Conservation (phyloP, 2,329 filamentous ascomycete species). For the Pseudogymnoascus pannorum region DNA sequence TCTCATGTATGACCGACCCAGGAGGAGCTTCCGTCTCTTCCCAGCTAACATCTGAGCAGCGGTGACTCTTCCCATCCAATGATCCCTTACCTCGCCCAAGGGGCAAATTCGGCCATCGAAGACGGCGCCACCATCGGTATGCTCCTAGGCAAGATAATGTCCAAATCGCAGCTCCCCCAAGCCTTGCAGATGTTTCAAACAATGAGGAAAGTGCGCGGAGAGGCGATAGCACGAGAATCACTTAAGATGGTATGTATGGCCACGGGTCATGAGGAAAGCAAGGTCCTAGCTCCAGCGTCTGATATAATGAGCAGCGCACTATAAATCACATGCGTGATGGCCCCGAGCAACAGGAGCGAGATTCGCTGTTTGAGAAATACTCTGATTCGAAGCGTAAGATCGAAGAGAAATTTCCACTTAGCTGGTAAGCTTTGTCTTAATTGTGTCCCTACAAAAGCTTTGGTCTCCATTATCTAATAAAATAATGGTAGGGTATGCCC, state of each 20-base stretch:
- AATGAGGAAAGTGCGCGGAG: conserved; percentile 41
- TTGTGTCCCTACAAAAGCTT: background rate
- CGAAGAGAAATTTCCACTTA: conserved; percentile 49
- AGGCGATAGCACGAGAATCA: conserved; percentile 52
- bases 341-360: conserved; percentile 49
- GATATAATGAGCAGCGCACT: conserved; percentile 32
- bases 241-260: conserved; percentile 37
- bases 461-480: background rate
- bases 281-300: background rate
- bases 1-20: background rate
- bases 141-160: conserved; percentile 44
- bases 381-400: conserved; percentile 42
- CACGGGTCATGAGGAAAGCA: conserved; percentile 17
- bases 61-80: conserved; percentile 59
- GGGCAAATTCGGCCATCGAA: conserved; percentile 60
- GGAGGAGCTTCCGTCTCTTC: background rate
- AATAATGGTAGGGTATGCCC: conserved; percentile 45
- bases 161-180: conserved; percentile 37
- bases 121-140: conserved; percentile 59
- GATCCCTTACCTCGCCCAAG: conserved; percentile 57
- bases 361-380: conserved; percentile 46
- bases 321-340: conserved; percentile 48
- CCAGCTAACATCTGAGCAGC: conserved; percentile 19
- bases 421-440: conserved; percentile 33
- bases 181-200: conserved; percentile 39